Evolutionary conservation across 1,284 basidiomycete genomes (phyloP), one percentile per base, ranked within the genome.

Genomic region (Neolentinus lepideus): DNA sequence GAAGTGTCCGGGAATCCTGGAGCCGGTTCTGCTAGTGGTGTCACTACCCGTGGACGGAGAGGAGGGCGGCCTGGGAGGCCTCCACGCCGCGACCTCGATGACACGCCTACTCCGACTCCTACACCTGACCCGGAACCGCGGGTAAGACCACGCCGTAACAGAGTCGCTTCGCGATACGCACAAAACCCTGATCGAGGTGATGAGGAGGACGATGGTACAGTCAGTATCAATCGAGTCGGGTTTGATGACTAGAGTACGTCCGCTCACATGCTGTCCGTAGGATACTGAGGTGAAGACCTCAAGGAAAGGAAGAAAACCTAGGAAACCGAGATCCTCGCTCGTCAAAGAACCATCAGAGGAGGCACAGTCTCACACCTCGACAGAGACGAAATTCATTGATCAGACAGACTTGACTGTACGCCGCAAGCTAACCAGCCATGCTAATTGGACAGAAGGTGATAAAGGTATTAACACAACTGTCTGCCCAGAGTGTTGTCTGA

Each of bases 361-460:
- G 64, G 73, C 57, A 58, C 64, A 45, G 65, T 53, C 63, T 21
- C 60, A 60, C 2, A 59, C 59, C 26, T 16, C 61, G 24, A 54
- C 56, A 8, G 66, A 68, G 16, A 66, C 71, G 53, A 67, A 60
- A 53, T 66, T 67, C 56, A 58, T 61, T 27, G 67, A 65, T 57
- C 68, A 62, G 53, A 67, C 59, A 27, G 72, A 75, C 33, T 52
- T 64, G 8, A 61, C 63, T 11, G 52, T 63, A 62, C 67, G 76
- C 59, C 64, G 69, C 60, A 73, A 75, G 70, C 57, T 67, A 21
- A 58, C 67, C 46, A 57, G 65, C 21, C 63, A 61, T 31, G 65
- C 64, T 35, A 69, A 71, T 25, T 80, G 86, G 85, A 72, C 81
- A 50, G 71, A 80, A 50, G 75, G 83, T 59, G 84, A 88, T 64